phyloP scores from a whole-genome alignment of 345 rosid genomes.

The Angophora floribunda region DNA sequence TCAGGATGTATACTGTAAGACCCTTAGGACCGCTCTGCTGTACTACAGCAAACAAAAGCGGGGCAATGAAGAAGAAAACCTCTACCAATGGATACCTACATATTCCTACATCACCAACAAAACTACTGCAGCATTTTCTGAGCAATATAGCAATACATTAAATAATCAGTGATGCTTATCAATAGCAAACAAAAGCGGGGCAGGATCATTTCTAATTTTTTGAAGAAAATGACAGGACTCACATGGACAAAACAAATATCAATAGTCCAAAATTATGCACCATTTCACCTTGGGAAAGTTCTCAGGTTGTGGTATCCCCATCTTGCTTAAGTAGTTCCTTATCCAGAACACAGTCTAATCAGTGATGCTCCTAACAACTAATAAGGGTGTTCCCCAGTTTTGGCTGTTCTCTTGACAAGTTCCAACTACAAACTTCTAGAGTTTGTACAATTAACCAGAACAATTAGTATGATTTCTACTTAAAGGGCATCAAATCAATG shows the following conservation, averaged over 20 bases:
- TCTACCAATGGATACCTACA: not conserved
- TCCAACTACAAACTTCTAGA: not conserved
- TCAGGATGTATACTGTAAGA: not conserved
- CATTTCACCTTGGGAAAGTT: not conserved
- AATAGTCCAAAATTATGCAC: not conserved
- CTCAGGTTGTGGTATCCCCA: not conserved
- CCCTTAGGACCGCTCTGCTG: not conserved
- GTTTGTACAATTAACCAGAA: not conserved
- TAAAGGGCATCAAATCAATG: not conserved
- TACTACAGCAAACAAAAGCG: not conserved
- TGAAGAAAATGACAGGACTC: not conserved
- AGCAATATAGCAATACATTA: not conserved
- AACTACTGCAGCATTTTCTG: not conserved
- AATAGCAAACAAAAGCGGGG: no score
- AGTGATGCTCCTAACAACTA: not conserved
- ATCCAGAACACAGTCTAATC: not conserved
- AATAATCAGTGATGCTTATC: not conserved
- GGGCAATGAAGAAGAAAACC: not conserved
- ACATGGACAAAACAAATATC: not conserved
- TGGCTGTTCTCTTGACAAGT: not conserved
- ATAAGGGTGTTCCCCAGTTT: not conserved
- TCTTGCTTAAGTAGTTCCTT: not conserved
- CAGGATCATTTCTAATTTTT: not conserved
- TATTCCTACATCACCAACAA: not conserved
- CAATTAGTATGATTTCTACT: not conserved